Conservation (phyloP, 371 early-diverging fungal species). For the Mucor piriformis region DNA sequence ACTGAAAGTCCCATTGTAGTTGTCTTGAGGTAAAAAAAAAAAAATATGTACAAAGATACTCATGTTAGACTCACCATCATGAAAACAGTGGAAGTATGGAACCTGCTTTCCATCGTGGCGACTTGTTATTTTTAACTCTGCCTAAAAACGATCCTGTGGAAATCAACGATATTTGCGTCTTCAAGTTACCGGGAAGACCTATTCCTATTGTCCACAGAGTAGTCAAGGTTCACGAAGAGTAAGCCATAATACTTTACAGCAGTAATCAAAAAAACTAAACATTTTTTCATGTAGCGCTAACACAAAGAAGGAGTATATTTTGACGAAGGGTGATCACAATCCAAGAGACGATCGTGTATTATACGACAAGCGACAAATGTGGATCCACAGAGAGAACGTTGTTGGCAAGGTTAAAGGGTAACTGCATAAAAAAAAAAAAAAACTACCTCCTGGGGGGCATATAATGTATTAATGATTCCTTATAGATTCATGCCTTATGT, state of each 20-base stretch:
- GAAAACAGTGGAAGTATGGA: constrained; percentile 96
- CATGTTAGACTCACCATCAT: background rate
- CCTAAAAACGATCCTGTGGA: constrained; percentile 68
- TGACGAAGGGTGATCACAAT: constrained; percentile 99
- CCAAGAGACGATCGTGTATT: constrained; percentile 91
- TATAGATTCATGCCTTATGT: constrained; percentile 86
- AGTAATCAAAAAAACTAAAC: background rate
- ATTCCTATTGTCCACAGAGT: constrained; percentile 99
- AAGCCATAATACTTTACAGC: too few relatives aligned
- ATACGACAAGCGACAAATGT: constrained; percentile 88
- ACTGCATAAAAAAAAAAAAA: constrained; percentile 5
- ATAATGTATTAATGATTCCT: background rate
- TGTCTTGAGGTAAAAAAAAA: constrained; percentile 73
- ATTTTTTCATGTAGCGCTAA: constrained; percentile 42
- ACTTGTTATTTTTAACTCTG: constrained; percentile 90
- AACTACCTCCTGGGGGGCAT: too few relatives aligned
- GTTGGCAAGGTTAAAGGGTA: constrained; percentile 90
- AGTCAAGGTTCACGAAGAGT: constrained; percentile 86
- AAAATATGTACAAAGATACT: background rate
- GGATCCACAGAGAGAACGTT: constrained; percentile 87
- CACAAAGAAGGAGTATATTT: constrained; percentile 75
- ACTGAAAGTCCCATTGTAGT: constrained; percentile 98
- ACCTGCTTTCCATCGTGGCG: constrained; percentile 98
- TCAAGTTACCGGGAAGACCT: constrained; percentile 87
- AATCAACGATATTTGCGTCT: constrained; percentile 97